A percentile compares a stretch with the other conserved stretches of the same genome.
These are phyloP conservation scores for Diplodia mutila DNA, from an alignment of 2,329 filamentous ascomycete species.

Conservation along the genomic window DNA sequence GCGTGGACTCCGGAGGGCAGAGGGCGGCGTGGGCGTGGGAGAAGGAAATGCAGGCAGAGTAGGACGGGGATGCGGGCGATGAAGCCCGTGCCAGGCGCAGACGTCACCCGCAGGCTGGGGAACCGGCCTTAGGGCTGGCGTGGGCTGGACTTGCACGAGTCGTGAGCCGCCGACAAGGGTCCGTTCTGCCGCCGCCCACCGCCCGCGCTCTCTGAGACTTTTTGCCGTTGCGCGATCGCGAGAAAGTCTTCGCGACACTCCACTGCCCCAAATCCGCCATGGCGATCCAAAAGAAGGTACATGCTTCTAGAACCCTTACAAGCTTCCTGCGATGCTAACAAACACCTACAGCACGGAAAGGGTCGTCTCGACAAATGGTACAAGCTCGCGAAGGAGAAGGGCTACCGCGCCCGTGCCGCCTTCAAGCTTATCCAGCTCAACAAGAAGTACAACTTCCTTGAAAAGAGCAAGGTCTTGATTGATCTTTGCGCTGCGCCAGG, in stretches of 20 bases:
- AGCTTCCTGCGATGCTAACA: slow-evolving; percentile 34
- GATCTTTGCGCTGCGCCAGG: slow-evolving; percentile 98
- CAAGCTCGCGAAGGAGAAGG: slow-evolving; percentile 97
- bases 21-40: slow-evolving; percentile 23
- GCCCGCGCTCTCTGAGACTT: slow-evolving; percentile 15
- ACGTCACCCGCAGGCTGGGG: slow-evolving; percentile 14
- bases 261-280: slow-evolving; percentile 53
- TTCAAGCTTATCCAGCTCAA: slow-evolving; percentile 99
- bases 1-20: slow-evolving; percentile 19
- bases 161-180: not conserved
- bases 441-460: slow-evolving; percentile 98
- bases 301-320: slow-evolving; percentile 25
- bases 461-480: slow-evolving; percentile 93
- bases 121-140: slow-evolving; percentile 10
- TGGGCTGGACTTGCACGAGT: not conserved
- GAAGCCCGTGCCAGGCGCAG: slow-evolving; percentile 10
- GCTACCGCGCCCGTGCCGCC: slow-evolving; percentile 90
- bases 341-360: slow-evolving; percentile 72
- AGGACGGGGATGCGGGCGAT: slow-evolving; percentile 13
- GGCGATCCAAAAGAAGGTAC: slow-evolving; percentile 91
- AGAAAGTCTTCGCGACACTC: slow-evolving; percentile 18
- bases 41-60: slow-evolving; percentile 7
- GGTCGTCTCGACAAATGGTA: slow-evolving; percentile 99
- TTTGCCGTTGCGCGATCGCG: slow-evolving; percentile 12
- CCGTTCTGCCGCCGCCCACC: not conserved